Evolutionary conservation across 176 grass and related monocot species (phyloP).

Genomic region (Avena eriantha): DNA sequence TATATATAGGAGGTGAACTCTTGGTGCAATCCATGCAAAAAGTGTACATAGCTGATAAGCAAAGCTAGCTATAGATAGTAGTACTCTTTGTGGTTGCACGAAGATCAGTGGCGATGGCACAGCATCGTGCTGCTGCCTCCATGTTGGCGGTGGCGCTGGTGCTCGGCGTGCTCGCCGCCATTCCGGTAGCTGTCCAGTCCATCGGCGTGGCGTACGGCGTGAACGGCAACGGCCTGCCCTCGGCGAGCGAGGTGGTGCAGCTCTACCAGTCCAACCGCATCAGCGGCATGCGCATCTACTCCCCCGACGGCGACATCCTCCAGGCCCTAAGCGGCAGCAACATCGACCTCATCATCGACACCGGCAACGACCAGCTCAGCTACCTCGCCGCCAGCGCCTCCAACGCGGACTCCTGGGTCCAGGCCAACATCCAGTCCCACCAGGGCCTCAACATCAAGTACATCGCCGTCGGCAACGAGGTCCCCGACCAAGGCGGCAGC

Average conservation of each 20-base stretch:
- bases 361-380: neutral
- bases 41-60: neutral
- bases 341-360: neutral
- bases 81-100: neutral
- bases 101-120: constrained; percentile 9
- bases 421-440: constrained; percentile 16
- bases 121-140: neutral
- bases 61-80: too few relatives aligned
- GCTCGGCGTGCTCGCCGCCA: neutral
- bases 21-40: constrained; percentile 19
- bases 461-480: constrained; percentile 72
- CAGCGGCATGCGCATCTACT: constrained; percentile 49
- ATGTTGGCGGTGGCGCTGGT: constrained; percentile 41
- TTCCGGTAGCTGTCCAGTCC: constrained; percentile 39
- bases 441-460: constrained; percentile 48
- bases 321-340: neutral
- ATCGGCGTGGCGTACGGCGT: constrained; percentile 52
- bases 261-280: constrained; percentile 60
- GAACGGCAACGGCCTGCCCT: constrained; percentile 44
- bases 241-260: constrained; percentile 47
- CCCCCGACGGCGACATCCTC: neutral
- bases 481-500: neutral
- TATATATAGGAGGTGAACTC: constrained; percentile 28
- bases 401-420: neutral
- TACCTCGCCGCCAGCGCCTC: neutral